Evolutionary conservation across 192 early-diverging fungal genomes (phyloP).

Genomic region (Mortierella antarctica): DNA sequence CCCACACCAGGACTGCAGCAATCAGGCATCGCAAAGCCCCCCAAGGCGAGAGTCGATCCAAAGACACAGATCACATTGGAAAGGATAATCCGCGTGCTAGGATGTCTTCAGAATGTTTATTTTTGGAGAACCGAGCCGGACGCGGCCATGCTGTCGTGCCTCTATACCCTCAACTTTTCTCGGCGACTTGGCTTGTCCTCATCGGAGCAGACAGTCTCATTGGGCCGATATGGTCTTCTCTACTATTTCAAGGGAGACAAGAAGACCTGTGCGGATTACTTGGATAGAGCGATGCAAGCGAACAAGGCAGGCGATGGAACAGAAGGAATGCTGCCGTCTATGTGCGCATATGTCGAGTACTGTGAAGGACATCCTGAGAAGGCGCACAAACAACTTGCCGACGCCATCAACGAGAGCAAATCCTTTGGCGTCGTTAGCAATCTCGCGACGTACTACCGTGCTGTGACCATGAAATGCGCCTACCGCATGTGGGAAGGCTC

Average conservation of each 20-base stretch:
- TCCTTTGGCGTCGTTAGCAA: conserved; percentile 56
- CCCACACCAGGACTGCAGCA: conserved; percentile 1
- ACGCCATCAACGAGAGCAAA: conserved; percentile 49
- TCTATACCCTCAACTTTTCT: conserved; percentile 20
- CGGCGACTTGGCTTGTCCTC: conserved; percentile 24
- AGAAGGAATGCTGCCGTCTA: conserved; percentile 50
- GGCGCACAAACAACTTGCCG: conserved; percentile 42
- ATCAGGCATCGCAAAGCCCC: background rate
- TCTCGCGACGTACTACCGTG: conserved; percentile 57
- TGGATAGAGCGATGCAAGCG: conserved; percentile 32
- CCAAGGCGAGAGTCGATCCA: conserved; percentile 18
- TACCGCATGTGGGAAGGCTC: conserved; percentile 62
- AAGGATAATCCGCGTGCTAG: conserved; percentile 24
- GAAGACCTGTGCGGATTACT: conserved; percentile 46
- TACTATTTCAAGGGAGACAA: conserved; percentile 56
- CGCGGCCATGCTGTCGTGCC: conserved; percentile 24
- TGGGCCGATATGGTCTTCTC: conserved; percentile 51
- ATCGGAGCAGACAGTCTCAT: conserved; percentile 44
- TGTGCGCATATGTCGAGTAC: conserved; percentile 54
- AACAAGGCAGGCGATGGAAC: conserved; percentile 34
- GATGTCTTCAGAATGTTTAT: conserved; percentile 36
- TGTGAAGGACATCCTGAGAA: conserved; percentile 49
- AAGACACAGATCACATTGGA: conserved; percentile 10
- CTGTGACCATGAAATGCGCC: conserved; percentile 48
- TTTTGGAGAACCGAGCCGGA: conserved; percentile 28